phyloP scores from a whole-genome alignment of 2,329 filamentous ascomycete species.

The Fusarium oligoseptatum region DNA sequence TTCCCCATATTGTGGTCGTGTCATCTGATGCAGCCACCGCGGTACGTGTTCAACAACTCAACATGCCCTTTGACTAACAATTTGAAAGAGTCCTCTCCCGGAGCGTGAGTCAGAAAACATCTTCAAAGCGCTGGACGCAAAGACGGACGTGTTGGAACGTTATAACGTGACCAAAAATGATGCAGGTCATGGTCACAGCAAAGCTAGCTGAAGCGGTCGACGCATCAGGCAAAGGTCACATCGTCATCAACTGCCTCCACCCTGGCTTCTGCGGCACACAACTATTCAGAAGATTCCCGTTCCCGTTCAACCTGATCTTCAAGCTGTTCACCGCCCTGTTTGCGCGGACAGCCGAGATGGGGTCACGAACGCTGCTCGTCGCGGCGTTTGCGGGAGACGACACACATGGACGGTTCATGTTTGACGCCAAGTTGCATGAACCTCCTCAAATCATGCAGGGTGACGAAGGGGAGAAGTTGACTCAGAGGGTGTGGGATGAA shows the following conservation, averaged over 20 bases:
- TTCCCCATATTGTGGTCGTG: constrained; percentile 55
- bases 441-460: constrained; percentile 47
- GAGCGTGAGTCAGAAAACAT: constrained; percentile 50
- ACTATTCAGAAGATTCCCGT: constrained; percentile 52
- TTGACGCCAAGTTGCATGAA: constrained; percentile 47
- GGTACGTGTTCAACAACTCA: background rate
- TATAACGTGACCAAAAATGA: constrained; percentile 52
- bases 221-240: constrained; percentile 47
- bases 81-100: constrained; percentile 48
- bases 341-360: constrained; percentile 55
- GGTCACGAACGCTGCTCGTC: constrained; percentile 55
- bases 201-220: constrained; percentile 53
- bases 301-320: constrained; percentile 45
- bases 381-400: constrained; percentile 54
- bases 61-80: background rate
- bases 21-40: constrained; percentile 52
- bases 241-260: constrained; percentile 56
- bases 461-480: constrained; percentile 53
- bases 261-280: constrained; percentile 58
- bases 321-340: constrained; percentile 39
- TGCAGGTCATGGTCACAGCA: constrained; percentile 47
- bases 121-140: constrained; percentile 50
- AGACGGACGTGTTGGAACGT: constrained; percentile 34
- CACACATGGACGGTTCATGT: constrained; percentile 58
- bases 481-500: constrained; percentile 58